Evolutionary conservation across 2,329 filamentous ascomycete species (phyloP), one percentile per base, ranked within the genome.

Genomic region (Colletotrichum eremochloae): DNA sequence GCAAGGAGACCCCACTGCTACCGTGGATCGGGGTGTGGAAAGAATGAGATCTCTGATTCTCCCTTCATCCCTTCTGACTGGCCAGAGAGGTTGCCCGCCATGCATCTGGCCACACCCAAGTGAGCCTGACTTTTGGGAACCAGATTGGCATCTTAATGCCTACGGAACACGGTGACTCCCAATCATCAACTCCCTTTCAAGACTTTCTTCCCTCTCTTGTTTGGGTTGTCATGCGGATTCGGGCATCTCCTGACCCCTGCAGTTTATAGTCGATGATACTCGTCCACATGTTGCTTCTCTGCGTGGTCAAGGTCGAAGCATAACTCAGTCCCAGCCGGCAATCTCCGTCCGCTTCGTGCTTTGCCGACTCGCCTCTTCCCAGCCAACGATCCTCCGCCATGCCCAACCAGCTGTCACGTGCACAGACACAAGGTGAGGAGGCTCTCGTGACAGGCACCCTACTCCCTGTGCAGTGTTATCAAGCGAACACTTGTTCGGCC

Each of bases 1-100:
- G 52, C 36, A 58, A 62, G 50, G 42, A 50, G 36, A 62, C 61
- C 67, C 57, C 64, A 57, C 64, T 71, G 68, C 68, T 62, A 71
- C 68, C 68, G 52, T 71, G 68, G 68, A 71, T 71, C 68, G 68
- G 68, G 65, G 68, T 71, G 57, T 68, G 68, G 68, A 50, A 63
- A 68, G 57, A 68, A 40, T 62, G 40, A 71, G 68, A 71, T 71
- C 68, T 71, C 31, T 71, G 64, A 52, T 65, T 60, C 42, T 60
- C 55, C 57, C 31, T 50, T 44, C 52, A 53, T 68, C 44, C n/a
- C 12, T 44, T 62, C 20, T 71, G 31, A 71, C 57, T 71, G 68
- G 68, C 52, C 57, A 18, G 42, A 31, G 18, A 33, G 7, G 18
- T 58, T 24, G 42, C 57, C 57, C 42, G 42, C 64, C 36, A 63